Percentiles rank a stretch among this genome's conserved stretches.
Evolutionary conservation across 305 asterid species (phyloP).

Genomic region (Solanum aculeatissimum): DNA sequence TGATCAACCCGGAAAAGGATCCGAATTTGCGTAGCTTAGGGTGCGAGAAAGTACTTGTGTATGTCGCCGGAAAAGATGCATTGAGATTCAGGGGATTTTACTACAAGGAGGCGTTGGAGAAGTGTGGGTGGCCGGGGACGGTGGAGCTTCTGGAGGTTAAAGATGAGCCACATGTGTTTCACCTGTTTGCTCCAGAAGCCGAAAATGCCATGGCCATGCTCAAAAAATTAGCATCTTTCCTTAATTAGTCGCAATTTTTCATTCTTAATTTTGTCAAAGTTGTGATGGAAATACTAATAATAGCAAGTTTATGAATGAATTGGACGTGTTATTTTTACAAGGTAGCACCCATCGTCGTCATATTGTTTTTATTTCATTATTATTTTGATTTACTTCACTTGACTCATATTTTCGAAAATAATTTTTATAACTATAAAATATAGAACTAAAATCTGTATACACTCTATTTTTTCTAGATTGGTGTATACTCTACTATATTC

Average conservation of each 20-base stretch:
- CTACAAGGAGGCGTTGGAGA: slow-evolving; percentile 8
- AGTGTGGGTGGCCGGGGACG: slow-evolving; percentile 17
- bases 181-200: slow-evolving; percentile 2
- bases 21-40: slow-evolving; percentile 17
- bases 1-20: slow-evolving; percentile 30
- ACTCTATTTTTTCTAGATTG: too few relatives aligned
- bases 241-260: neutral
- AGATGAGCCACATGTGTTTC: slow-evolving; percentile 28
- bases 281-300: neutral
- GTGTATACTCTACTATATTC: too few relatives aligned
- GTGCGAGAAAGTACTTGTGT: slow-evolving; percentile 26
- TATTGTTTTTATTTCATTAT: too few relatives aligned
- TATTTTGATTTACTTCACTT: too few relatives aligned
- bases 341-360: too few relatives aligned
- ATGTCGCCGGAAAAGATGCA: slow-evolving; percentile 25
- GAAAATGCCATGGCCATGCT: slow-evolving; percentile 15
- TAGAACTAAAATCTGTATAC: too few relatives aligned
- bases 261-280: neutral
- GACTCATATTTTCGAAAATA: too few relatives aligned
- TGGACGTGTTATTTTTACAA: too few relatives aligned
- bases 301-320: too few relatives aligned
- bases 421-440: too few relatives aligned
- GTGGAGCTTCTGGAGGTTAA: slow-evolving; percentile 21
- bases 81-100: slow-evolving; percentile 26
- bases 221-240: slow-evolving; percentile 16